Evolutionary conservation across 2,329 filamentous ascomycete species (phyloP).

Genomic region (Madurella fahalii): DNA sequence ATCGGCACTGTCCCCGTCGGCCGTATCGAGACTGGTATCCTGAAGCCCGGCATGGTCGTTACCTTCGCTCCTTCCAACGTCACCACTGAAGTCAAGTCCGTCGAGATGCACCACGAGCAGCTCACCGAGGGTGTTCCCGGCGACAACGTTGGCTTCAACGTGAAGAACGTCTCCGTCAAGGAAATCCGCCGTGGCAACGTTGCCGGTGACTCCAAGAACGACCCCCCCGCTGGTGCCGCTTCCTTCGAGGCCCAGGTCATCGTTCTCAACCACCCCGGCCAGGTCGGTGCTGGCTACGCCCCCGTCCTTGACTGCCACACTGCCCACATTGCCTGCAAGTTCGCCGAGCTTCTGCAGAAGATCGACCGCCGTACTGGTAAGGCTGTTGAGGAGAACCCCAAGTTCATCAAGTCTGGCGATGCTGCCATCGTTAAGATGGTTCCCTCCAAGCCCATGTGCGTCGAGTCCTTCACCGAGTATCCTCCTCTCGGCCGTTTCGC

Average conservation of each 20-base stretch:
- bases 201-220: conserved; percentile 99
- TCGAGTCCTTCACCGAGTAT: conserved; percentile 99
- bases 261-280: conserved; percentile 99
- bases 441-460: conserved; percentile 99
- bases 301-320: conserved; percentile 99
- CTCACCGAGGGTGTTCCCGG: conserved; percentile 89
- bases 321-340: conserved; percentile 99
- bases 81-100: conserved; percentile 99
- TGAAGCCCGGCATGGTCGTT: conserved; percentile 89
- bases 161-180: conserved; percentile 99
- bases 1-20: conserved; percentile 99
- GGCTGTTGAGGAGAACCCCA: conserved; percentile 84
- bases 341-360: conserved; percentile 98
- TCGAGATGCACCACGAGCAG: conserved; percentile 99
- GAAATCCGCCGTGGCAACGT: conserved; percentile 99
- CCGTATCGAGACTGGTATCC: conserved; percentile 99
- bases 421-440: conserved; percentile 99
- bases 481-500: conserved; percentile 99
- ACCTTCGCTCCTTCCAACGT: conserved; percentile 98
- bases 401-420: conserved; percentile 99
- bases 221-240: conserved; percentile 82
- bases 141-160: conserved; percentile 99
- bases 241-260: conserved; percentile 99
- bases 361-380: conserved; percentile 99
- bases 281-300: conserved; percentile 98